Evolutionary conservation across 1,284 basidiomycete genomes (phyloP), one percentile per base, ranked within the genome.

Genomic region (Agaricales sp.): DNA sequence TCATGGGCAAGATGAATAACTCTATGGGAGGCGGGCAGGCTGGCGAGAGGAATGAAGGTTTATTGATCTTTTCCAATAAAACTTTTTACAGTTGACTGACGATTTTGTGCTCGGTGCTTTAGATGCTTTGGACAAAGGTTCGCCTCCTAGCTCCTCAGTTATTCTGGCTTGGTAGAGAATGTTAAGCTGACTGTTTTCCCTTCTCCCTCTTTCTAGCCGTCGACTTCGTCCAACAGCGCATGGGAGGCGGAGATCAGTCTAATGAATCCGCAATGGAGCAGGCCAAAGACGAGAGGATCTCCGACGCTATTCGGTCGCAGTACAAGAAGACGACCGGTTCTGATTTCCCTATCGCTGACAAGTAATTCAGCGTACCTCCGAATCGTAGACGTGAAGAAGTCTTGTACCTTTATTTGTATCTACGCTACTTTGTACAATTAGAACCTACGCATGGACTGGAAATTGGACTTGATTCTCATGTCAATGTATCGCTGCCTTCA

Each of bases 201-300:
- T 20, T 47, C 57, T n/a, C n/a, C n/a, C n/a, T n/a, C n/a, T n/a
- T n/a, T n/a, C n/a, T n/a, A 35, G 58, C 54, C 25, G 53, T 64
- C 51, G 58, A 58, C 52, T 62, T 59, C 50, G 56, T 63, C 25
- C 63, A 66, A 48, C 60, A 65, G 50, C 55, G 57, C 48, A 51
- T 66, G 18, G 46, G 52, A 6, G 47, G 55, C 43, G 64, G 62
- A n/a, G 46, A 55, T 35, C 63, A 67, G 58, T 54, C 47, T 14
- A 58, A 67, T 56, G 64, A 67, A 52, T 60, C 58, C 26, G 65
- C 64, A 13, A 6, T 60, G 16, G 65, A 65, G 53, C 64, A 66
- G 52, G 55, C 62, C 24, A 65, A 65, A 53, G 65, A 67, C 50
- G 63, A 66, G 52, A 60, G 64, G 52, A 65, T 67, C 43, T 59